Conservation (phyloP, 805 yeast genomes). For the Candida nemodendra region DNA sequence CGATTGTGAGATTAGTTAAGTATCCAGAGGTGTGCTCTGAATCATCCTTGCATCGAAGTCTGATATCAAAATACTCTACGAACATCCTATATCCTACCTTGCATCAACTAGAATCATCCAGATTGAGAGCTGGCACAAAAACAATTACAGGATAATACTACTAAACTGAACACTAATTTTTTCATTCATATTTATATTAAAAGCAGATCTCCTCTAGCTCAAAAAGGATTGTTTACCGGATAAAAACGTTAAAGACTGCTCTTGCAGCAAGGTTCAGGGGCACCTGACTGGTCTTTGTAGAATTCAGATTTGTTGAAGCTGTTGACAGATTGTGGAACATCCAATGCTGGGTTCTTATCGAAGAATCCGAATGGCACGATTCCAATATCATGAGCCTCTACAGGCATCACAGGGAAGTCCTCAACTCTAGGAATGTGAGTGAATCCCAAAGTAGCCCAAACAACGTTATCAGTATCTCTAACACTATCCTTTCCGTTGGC, state of each 20-base stretch:
- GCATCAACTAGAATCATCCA: no score
- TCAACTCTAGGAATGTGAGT: constrained; percentile 82
- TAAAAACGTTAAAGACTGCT: constrained; percentile 7
- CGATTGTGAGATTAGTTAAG: no score
- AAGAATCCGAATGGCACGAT: constrained; percentile 74
- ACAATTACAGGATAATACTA: no score
- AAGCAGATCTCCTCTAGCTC: no score
- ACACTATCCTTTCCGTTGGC: constrained; percentile 66
- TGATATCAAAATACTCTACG: no score
- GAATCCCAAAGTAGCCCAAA: constrained; percentile 81
- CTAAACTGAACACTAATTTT: no score
- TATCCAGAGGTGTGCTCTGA: no score
- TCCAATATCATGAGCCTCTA: constrained; percentile 68
- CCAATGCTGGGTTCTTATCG: constrained; percentile 75
- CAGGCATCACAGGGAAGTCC: constrained; percentile 91
- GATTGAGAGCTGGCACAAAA: no score
- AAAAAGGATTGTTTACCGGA: constrained; percentile 1
- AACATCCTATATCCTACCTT: no score
- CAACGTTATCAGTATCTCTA: constrained; percentile 72
- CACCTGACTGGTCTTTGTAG: constrained; percentile 22
- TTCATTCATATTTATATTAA: no score
- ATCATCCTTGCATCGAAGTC: no score
- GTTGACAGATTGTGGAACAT: constrained; percentile 70
- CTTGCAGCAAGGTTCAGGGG: constrained; percentile 32
- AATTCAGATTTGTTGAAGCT: constrained; percentile 62